Conservation (phyloP, 352 stramenopile species). For the Vaucheria bursata region DNA sequence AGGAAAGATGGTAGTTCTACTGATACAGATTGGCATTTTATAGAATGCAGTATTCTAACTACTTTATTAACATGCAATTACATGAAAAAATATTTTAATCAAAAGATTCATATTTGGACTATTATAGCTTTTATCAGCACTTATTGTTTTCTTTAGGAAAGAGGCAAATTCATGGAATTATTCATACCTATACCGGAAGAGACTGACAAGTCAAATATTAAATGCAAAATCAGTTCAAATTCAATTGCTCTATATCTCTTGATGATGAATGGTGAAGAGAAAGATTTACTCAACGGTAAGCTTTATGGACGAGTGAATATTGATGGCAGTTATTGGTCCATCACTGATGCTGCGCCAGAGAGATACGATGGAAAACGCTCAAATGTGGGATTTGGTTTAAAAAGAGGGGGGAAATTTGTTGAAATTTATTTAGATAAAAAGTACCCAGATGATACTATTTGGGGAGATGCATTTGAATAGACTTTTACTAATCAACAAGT, state of each 20-base stretch:
- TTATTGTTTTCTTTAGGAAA: slow-evolving; percentile 15
- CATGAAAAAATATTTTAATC: too few species aligned
- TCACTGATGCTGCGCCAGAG: slow-evolving; percentile 23
- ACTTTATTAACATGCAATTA: too few species aligned
- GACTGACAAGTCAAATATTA: slow-evolving; percentile 21
- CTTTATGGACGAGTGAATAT: slow-evolving; percentile 28
- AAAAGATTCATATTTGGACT: too few species aligned
- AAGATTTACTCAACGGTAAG: slow-evolving; percentile 16
- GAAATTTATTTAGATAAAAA: slow-evolving; percentile 43
- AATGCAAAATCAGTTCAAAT: slow-evolving; percentile 28
- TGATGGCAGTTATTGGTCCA: slow-evolving; percentile 42
- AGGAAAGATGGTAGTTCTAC: too few species aligned
- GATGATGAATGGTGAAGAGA: not conserved
- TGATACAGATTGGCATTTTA: too few species aligned
- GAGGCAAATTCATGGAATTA: slow-evolving; percentile 24
- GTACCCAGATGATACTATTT: slow-evolving; percentile 26
- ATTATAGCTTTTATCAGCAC: too few species aligned
- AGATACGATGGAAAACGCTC: slow-evolving; percentile 7
- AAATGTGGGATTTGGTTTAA: slow-evolving; percentile 12
- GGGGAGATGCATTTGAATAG: slow-evolving; percentile 15
- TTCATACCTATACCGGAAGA: slow-evolving; percentile 41
- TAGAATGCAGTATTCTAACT: too few species aligned
- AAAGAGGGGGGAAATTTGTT: slow-evolving; percentile 23
- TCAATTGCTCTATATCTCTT: not conserved
- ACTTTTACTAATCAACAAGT: too few species aligned